These are phyloP conservation scores for Salix arbutifolia DNA, from an alignment of 345 rosid genomes.

Conservation along the genomic window DNA sequence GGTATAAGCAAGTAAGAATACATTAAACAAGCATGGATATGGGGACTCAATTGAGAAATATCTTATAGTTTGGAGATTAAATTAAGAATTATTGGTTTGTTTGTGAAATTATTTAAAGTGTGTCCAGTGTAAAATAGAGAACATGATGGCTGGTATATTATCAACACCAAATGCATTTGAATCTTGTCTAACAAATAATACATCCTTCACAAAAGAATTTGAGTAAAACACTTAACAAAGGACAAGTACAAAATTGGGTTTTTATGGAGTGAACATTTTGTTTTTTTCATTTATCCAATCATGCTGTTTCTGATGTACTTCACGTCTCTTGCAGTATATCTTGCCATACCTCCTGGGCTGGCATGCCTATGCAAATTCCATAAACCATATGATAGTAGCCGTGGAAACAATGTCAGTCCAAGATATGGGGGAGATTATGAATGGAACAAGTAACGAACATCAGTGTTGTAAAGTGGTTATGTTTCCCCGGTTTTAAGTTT, in stretches of 20 bases:
- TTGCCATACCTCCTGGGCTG: slow-evolving; percentile 82
- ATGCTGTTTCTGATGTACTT: background rate
- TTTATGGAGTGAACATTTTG: background rate
- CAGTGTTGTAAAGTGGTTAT: background rate
- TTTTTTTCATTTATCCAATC: background rate
- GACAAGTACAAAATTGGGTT: background rate
- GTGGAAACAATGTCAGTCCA: slow-evolving; percentile 43
- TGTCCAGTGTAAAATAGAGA: background rate
- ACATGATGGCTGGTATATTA: background rate
- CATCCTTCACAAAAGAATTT: background rate
- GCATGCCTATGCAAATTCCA: slow-evolving; percentile 64
- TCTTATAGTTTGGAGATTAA: background rate
- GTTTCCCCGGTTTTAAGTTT: too few species aligned
- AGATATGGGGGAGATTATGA: slow-evolving; percentile 73
- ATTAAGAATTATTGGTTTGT: background rate
- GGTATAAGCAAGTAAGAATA: background rate
- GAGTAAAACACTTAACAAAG: background rate
- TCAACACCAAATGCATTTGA: background rate
- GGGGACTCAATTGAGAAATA: background rate
- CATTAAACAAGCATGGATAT: background rate
- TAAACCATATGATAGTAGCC: slow-evolving; percentile 43
- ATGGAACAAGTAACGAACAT: slow-evolving; percentile 52
- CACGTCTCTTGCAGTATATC: slow-evolving; percentile 46
- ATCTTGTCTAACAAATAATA: background rate
- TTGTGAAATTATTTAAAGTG: background rate